phyloP scores from a whole-genome alignment of 768 basidiomycete species.

The Suillus tomentosus region DNA sequence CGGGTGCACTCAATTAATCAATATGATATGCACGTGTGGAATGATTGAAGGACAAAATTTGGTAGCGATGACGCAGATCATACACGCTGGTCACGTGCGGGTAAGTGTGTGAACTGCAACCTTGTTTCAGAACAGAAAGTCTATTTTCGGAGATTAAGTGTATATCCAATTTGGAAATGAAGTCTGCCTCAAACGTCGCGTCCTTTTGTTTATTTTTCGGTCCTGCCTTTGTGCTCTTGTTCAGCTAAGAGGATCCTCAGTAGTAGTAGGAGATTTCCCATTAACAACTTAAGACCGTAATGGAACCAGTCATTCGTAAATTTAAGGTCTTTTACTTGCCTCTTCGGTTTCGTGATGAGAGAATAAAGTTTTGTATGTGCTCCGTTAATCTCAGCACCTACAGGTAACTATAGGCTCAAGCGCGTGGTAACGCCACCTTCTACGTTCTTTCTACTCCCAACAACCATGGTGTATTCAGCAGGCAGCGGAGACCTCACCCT shows the following conservation, averaged over 20 bases:
- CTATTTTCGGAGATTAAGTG: constrained; percentile 1
- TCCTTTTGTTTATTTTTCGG: not conserved
- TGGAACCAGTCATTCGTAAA: not conserved
- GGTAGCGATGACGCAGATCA: too few relatives aligned
- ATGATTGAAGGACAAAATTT: too few relatives aligned
- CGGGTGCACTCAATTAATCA: too few relatives aligned
- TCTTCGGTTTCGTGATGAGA: not conserved
- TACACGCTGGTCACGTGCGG: too few relatives aligned
- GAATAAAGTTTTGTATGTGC: constrained; percentile 5
- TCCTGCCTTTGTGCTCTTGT: not conserved
- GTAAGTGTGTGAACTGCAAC: too few relatives aligned
- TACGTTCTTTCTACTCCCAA: not conserved
- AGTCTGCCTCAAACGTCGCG: not conserved
- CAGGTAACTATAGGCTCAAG: not conserved
- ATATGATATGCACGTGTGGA: too few relatives aligned
- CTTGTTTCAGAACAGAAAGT: not conserved
- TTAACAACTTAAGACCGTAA: not conserved
- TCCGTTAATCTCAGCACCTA: not conserved
- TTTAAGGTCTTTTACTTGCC: not conserved
- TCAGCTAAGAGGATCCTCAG: not conserved
- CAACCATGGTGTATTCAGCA: constrained; percentile 20
- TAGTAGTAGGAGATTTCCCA: not conserved
- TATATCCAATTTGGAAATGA: not conserved
- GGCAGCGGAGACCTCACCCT: constrained; percentile 7
- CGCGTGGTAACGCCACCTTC: constrained; percentile 2